Percentiles rank a stretch among this genome's conserved stretches.
These are phyloP conservation scores for Candida pseudofarinosa DNA, from an alignment of 805 yeast genomes.

Conservation along the genomic window DNA sequence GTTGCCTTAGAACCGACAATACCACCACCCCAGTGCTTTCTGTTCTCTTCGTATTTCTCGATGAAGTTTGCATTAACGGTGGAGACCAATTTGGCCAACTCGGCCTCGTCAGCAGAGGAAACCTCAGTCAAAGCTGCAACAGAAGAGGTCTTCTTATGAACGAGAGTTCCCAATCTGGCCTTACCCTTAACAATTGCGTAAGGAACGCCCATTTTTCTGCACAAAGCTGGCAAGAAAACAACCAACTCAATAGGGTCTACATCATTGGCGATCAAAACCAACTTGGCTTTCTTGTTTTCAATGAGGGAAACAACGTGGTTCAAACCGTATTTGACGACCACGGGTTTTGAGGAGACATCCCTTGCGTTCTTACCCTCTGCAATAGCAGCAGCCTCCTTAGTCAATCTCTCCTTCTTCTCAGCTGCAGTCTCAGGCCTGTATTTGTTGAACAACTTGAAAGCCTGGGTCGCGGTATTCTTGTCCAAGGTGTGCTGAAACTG, in stretches of 20 bases:
- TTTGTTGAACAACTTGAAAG: constrained; percentile 96
- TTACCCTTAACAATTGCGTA: constrained; percentile 43
- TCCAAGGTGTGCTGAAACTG: constrained; percentile 95
- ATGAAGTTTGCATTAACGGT: constrained; percentile 90
- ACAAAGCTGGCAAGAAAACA: constrained; percentile 95
- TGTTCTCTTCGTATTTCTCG: constrained; percentile 91
- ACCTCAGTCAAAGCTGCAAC: constrained; percentile 98
- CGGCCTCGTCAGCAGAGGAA: constrained; percentile 88
- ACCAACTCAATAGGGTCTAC: constrained; percentile 99
- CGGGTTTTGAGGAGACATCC: constrained; percentile 96
- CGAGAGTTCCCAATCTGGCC: constrained; percentile 51
- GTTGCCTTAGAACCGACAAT: constrained; percentile 91
- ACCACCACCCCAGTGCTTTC: constrained; percentile 99
- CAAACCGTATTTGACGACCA: constrained; percentile 94
- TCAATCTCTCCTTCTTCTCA: constrained; percentile 98
- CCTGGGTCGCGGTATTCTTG: constrained; percentile 97
- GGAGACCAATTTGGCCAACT: constrained; percentile 86
- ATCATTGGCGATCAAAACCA: constrained; percentile 96
- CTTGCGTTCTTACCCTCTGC: constrained; percentile 97
- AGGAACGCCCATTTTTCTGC: constrained; percentile 99
- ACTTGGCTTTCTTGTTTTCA: constrained; percentile 98
- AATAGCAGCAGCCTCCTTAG: constrained; percentile 97
- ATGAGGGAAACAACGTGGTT: constrained; percentile 97
- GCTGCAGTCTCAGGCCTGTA: constrained; percentile 97
- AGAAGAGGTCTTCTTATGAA: constrained; percentile 95